Conservation (phyloP, 2,329 filamentous ascomycete genomes). For the Xylariaceae sp. region DNA sequence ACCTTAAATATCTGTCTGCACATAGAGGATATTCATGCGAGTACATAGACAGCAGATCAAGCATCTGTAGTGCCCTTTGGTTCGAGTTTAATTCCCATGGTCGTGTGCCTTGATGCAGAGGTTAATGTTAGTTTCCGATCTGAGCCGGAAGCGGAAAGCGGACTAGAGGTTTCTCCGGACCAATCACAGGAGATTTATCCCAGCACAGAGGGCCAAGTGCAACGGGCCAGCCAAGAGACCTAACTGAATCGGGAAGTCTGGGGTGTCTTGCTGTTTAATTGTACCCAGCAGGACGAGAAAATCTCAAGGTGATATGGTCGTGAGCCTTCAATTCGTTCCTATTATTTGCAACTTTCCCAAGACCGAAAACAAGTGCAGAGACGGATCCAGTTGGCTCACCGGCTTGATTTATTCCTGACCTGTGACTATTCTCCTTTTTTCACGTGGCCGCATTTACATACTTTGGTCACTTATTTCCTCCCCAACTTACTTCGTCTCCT, state of each 20-base stretch:
- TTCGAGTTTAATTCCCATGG: neutral
- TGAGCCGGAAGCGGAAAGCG: conserved; percentile 32
- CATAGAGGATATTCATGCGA: neutral
- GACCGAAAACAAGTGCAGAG: conserved; percentile 5
- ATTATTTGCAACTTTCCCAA: conserved; percentile 21
- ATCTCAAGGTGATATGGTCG: conserved; percentile 35
- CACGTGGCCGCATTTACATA: neutral
- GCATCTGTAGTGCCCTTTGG: neutral
- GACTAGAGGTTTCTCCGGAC: conserved; percentile 35
- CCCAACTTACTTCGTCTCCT: neutral
- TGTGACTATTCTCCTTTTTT: conserved; percentile 18
- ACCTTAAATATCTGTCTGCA: neutral
- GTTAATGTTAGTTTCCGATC: conserved; percentile 5
- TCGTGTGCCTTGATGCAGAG: neutral
- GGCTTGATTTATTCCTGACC: conserved; percentile 7
- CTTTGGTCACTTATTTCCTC: neutral
- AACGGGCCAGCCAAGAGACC: conserved; percentile 26
- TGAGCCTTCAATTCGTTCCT: conserved; percentile 24
- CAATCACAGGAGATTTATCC: conserved; percentile 23
- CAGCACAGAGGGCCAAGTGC: conserved; percentile 15
- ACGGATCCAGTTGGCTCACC: conserved; percentile 12
- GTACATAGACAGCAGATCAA: neutral
- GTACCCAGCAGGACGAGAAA: conserved; percentile 35
- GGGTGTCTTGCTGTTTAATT: conserved; percentile 30
- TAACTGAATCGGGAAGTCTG: conserved; percentile 36